These are phyloP conservation scores for Tolypocladium sp. DNA, from an alignment of 2,329 filamentous ascomycete genomes.

Conservation along the genomic window DNA sequence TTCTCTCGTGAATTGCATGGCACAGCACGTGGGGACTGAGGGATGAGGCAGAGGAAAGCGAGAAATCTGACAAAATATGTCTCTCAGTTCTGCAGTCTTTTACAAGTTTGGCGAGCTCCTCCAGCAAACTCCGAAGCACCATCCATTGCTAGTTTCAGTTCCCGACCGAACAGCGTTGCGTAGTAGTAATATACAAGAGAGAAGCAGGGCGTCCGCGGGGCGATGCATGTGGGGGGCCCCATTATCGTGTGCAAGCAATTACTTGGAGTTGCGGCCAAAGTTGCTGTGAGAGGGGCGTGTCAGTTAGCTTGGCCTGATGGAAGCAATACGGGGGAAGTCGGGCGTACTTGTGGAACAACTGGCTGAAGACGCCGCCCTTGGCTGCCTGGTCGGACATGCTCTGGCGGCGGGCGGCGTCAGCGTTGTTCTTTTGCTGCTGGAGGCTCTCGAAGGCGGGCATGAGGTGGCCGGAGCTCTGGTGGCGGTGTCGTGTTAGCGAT, in stretches of 20 bases:
- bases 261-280: slow-evolving; percentile 22
- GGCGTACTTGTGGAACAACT: slow-evolving; percentile 48
- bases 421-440: slow-evolving; percentile 39
- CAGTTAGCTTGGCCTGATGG: background rate
- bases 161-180: background rate
- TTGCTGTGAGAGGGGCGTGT: slow-evolving; percentile 12
- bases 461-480: slow-evolving; percentile 35
- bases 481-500: background rate
- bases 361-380: slow-evolving; percentile 38
- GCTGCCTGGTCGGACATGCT: slow-evolving; percentile 46
- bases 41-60: background rate
- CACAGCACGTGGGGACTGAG: background rate
- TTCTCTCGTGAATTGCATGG: background rate
- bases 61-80: background rate
- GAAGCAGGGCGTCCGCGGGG: background rate
- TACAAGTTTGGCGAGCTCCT: background rate
- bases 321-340: background rate
- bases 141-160: background rate
- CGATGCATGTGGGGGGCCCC: background rate
- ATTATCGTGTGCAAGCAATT: background rate
- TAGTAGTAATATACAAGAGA: background rate
- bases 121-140: background rate
- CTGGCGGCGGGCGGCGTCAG: slow-evolving; percentile 39
- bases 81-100: background rate
- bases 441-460: slow-evolving; percentile 41